Base-by-base conservation (phyloP, 1,284 basidiomycete species). In the Trametes versicolor region DNA sequence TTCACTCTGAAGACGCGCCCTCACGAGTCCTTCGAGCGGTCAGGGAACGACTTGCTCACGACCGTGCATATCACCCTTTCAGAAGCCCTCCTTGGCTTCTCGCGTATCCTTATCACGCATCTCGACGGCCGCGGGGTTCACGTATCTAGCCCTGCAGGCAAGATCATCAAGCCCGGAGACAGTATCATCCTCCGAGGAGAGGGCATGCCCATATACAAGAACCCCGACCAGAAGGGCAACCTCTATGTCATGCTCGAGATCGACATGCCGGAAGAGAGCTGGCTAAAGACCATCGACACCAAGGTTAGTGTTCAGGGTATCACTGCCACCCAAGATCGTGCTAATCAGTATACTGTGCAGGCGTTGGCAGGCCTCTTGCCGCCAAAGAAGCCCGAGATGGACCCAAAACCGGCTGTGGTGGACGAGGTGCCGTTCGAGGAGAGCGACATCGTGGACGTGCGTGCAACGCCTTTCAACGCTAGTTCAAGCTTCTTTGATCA, bases 81-180 rank as follows among this genome's bases (percentile, higher is more conserved):
- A 7, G 96, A 98, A 78, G 93, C 96, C 2, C 84, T 98, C 12
- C 85, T 97, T 52, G 96, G 96, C 19, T 96, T 98, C 79, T 92
- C 90, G 59, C 88, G 96, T 23, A 90, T 97, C 67, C 80, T 97
- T 21, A 80, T 98, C 62, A 93, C 90, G 15, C 96, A 98, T 76
- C 84, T 98, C 29, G 96, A 98, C 75, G 95, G 95, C 2, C 88
- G 94, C 17, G 95, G 95, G 7, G 84, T 98, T 59, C 88, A 88
- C 52, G 86, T 97, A 17, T 80, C 86, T 1, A 91, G 87, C 66
- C 90, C 90, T 10, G 82, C 87, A 2, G 89, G 92, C 48, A 93
- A 93, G 76, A 87, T 96, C 41, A 86, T 96, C 73, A 86, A 88
- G 67, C 85, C 89, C 10, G 87, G 88, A 17, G 88, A 92, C 65